Evolutionary conservation across 2,329 filamentous ascomycete genomes (phyloP), one percentile per base, ranked within the genome.

Genomic region (Talaromyces albobiverticillius): DNA sequence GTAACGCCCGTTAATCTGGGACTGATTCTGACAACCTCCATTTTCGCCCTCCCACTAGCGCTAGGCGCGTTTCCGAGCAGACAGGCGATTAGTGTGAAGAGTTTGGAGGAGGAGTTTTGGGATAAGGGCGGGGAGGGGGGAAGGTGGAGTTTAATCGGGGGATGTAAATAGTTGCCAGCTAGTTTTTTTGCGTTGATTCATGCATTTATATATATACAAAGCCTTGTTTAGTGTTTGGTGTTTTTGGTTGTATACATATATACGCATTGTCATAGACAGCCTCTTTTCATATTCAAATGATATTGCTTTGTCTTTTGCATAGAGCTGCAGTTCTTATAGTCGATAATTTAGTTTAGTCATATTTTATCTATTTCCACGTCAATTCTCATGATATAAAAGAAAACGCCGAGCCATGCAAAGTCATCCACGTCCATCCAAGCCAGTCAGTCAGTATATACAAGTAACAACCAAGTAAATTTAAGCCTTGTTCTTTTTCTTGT

Each of bases 141-240:
- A 79, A 90, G 77, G 89, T 99, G n/a, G 90, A 95, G 69, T 97
- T 99, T 74, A 97, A 99, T 73, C 84, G 94, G 66, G 94, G 94
- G 11, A 93, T 99, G 64, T 96, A 76, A 38, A n/a, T n/a, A n/a
- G n/a, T n/a, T n/a, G n/a, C n/a, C n/a, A n/a, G n/a, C n/a, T n/a
- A n/a, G n/a, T n/a, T n/a, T n/a, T n/a, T n/a, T n/a, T n/a, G n/a
- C n/a, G n/a, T n/a, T n/a, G n/a, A n/a, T n/a, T n/a, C n/a, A n/a
- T n/a, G n/a, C n/a, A n/a, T n/a, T n/a, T n/a, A n/a, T n/a, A n/a
- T n/a, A n/a, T n/a, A n/a, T n/a, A n/a, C n/a, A n/a, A n/a, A n/a
- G n/a, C n/a, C n/a, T n/a, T n/a, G n/a, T n/a, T n/a, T n/a, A n/a
- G n/a, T n/a, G n/a, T n/a, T n/a, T n/a, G n/a, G n/a, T n/a, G n/a